phyloP scores from a whole-genome alignment of 441 rosid genomes.

The Theobroma grandiflorum region DNA sequence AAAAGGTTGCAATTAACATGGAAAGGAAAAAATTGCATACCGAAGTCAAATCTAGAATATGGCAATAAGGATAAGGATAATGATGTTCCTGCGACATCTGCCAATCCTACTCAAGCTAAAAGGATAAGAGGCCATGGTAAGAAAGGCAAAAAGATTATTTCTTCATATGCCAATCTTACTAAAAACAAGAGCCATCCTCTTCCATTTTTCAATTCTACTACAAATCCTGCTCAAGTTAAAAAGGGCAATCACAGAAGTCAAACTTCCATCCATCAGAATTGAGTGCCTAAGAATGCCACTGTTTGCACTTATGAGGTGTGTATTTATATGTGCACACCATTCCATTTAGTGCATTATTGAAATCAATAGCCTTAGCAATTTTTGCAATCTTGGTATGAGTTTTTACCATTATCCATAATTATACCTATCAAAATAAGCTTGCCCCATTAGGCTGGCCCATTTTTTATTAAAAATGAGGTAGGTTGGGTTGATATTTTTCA shows the following conservation, averaged over 20 bases:
- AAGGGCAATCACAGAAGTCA: conserved; percentile 25
- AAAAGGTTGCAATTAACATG: conserved; percentile 27
- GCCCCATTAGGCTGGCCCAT: no score
- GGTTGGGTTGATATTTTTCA: no score
- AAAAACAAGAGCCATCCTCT: background rate
- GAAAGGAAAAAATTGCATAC: background rate
- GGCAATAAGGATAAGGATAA: background rate
- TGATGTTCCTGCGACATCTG: background rate
- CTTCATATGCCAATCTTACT: no score
- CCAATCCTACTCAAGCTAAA: conserved; percentile 22
- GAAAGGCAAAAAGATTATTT: no score
- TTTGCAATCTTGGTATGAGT: background rate
- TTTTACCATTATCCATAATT: background rate
- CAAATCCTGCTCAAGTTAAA: conserved; percentile 24
- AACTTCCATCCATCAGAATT: conserved; percentile 33
- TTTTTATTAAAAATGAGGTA: no score
- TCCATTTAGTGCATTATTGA: background rate
- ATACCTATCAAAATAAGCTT: no score
- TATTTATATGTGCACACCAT: background rate
- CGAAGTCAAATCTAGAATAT: background rate
- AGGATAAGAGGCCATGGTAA: conserved; percentile 7
- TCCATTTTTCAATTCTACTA: background rate
- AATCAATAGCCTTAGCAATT: background rate
- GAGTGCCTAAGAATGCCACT: conserved; percentile 44
- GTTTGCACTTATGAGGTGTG: conserved; percentile 57